These are phyloP conservation scores for Halophytophthora batemanensis DNA, from an alignment of 352 stramenopile genomes.

Conservation along the genomic window DNA sequence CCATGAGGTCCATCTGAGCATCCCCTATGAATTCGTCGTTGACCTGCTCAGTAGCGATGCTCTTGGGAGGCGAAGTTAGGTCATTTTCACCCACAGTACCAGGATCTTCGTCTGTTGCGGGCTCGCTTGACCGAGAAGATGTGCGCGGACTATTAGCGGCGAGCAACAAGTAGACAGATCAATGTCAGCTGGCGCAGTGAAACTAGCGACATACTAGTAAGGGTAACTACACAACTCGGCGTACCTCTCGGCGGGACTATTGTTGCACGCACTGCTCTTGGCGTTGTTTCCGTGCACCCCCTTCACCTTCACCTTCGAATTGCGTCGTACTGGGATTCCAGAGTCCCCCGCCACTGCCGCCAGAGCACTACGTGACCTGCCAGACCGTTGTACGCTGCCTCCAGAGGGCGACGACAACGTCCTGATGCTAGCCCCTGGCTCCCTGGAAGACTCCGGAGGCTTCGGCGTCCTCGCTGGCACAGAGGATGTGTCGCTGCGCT, in stretches of 20 bases:
- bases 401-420: background rate
- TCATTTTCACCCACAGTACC: background rate
- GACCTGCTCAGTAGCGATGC: background rate
- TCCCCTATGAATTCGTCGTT: background rate
- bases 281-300: background rate
- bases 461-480: constrained; percentile 6
- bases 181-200: background rate
- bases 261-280: constrained; percentile 11
- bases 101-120: constrained; percentile 33
- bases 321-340: constrained; percentile 2
- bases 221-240: background rate
- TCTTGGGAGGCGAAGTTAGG: background rate
- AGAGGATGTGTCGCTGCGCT: background rate
- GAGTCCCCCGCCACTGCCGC: constrained; percentile 2
- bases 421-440: constrained; percentile 1
- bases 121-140: constrained; percentile 23
- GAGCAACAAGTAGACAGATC: background rate
- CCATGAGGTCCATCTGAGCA: constrained; percentile 12
- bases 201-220: background rate
- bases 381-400: background rate
- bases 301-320: constrained; percentile 13
- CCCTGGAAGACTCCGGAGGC: constrained; percentile 15
- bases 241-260: constrained; percentile 13
- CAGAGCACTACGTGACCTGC: constrained; percentile 11
- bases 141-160: constrained; percentile 16